phyloP scores from a whole-genome alignment of 768 basidiomycete species.

The Boletus patriciae region DNA sequence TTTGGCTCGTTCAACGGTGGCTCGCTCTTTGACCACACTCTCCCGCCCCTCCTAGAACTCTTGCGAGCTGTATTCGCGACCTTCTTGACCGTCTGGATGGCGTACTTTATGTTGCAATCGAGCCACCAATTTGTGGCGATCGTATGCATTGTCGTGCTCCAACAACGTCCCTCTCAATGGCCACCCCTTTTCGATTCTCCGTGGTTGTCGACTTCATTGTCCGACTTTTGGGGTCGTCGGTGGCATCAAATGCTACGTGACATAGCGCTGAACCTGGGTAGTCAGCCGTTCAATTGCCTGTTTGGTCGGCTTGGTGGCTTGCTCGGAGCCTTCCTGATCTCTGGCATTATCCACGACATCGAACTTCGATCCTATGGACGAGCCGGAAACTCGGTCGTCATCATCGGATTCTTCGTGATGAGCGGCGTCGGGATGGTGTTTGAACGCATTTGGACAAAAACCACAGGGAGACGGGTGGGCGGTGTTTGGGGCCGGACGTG shows the following conservation, averaged over 20 bases:
- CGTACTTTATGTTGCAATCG: constrained; percentile 48
- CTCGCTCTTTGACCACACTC: constrained; percentile 37
- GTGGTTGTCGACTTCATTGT: constrained; percentile 55
- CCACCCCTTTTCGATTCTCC: constrained; percentile 61
- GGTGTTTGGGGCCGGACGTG: not conserved
- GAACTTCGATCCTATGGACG: constrained; percentile 56
- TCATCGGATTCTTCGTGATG: not conserved
- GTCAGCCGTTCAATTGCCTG: constrained; percentile 41
- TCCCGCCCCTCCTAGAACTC: constrained; percentile 34
- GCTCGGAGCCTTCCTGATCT: constrained; percentile 57
- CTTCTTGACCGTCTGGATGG: constrained; percentile 42
- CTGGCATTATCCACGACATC: constrained; percentile 56
- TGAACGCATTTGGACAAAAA: not conserved
- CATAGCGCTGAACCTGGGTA: too few relatives aligned
- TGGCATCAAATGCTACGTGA: constrained; percentile 71
- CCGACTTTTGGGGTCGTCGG: constrained; percentile 57
- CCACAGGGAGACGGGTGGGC: not conserved
- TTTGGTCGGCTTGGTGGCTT: constrained; percentile 51
- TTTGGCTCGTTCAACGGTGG: constrained; percentile 36
- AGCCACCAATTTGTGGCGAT: constrained; percentile 43
- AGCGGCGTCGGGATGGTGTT: not conserved
- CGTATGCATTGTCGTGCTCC: constrained; percentile 44
- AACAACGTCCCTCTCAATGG: constrained; percentile 53
- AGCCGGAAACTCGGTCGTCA: not conserved
- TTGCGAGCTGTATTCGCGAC: constrained; percentile 44